These are phyloP conservation scores for Fagopyrum homotropicum DNA, from an alignment of 148 eudicot genomes.

Conservation along the genomic window DNA sequence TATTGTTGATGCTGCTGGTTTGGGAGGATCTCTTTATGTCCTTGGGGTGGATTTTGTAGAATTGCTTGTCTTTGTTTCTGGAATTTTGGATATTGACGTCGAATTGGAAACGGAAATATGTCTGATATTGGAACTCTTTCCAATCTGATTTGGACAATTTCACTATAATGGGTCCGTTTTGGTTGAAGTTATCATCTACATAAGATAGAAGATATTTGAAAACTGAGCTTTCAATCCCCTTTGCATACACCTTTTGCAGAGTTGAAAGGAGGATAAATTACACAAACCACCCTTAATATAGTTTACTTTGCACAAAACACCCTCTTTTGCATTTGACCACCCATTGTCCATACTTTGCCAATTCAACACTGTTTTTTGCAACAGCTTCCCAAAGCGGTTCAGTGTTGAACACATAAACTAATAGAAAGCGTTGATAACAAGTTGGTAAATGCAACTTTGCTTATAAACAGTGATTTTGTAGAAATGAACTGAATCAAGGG, in stretches of 20 bases:
- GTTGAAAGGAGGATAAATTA: background rate
- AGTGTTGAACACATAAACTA: too few species aligned
- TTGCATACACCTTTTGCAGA: background rate
- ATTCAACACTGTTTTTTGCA: background rate
- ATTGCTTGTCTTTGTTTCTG: background rate
- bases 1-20: slow-evolving; percentile 2
- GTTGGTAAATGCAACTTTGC: background rate
- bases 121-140: background rate
- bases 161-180: background rate
- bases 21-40: background rate
- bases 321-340: background rate
- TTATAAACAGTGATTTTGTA: background rate
- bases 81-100: background rate
- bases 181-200: slow-evolving; percentile 1
- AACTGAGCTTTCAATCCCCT: background rate
- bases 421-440: background rate
- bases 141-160: background rate
- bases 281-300: background rate
- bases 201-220: background rate
- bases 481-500: background rate
- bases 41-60: background rate
- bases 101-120: background rate
- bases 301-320: background rate
- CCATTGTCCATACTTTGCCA: background rate
- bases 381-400: background rate